These are phyloP conservation scores for Athelia psychrophila DNA, from an alignment of 1,284 basidiomycete species.

Conservation along the genomic window DNA sequence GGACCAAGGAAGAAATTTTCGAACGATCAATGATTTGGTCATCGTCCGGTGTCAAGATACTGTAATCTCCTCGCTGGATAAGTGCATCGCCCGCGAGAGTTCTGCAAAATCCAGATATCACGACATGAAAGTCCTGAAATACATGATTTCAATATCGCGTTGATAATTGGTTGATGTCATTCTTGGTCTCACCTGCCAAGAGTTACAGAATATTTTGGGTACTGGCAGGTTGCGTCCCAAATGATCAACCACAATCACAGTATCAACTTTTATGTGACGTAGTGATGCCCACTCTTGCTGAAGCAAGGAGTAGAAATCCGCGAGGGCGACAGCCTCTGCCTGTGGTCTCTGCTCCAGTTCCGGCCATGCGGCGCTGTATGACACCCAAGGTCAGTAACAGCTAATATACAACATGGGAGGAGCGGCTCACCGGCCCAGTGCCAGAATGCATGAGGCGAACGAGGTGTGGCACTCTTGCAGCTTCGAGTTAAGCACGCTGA, in stretches of 20 bases:
- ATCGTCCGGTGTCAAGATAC: background rate
- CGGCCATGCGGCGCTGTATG: background rate
- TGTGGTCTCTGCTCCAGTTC: background rate
- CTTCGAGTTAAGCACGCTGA: no score
- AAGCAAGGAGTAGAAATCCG: background rate
- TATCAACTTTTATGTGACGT: background rate
- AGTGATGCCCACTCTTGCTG: background rate
- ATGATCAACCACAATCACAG: background rate
- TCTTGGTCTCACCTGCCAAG: background rate
- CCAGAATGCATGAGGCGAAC: no score
- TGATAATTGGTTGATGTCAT: background rate
- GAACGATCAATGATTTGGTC: background rate
- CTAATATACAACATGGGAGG: no score
- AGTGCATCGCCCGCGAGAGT: background rate
- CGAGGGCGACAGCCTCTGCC: background rate
- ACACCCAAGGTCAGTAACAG: no score
- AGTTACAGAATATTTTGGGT: background rate
- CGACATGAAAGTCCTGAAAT: background rate
- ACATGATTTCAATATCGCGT: background rate
- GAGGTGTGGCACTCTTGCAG: no score
- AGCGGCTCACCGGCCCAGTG: no score
- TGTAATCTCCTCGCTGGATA: background rate
- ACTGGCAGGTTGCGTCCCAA: background rate
- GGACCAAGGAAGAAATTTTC: background rate
- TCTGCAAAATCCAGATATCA: background rate